Base-by-base conservation (phyloP, 805 yeast species). In the Lachancea fermentati region DNA sequence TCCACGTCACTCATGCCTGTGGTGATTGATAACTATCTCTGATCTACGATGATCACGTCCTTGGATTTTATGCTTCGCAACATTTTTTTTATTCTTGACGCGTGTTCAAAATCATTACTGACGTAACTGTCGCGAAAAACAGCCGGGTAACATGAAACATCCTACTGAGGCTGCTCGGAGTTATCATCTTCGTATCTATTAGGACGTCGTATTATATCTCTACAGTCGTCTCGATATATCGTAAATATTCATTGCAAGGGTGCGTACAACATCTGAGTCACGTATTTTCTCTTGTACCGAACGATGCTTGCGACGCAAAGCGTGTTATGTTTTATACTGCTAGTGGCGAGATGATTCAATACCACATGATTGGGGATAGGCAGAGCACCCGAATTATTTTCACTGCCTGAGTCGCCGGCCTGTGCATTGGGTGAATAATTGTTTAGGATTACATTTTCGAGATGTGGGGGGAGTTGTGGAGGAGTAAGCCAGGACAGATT, bases 361-460 rank as follows among this genome's bases (percentile, higher is more conserved):
- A 89, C 95, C 42, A 89, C 97, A 59, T 89, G 97, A 58, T 89
- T 87, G 11, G 97, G 97, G 42, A 88, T 87, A 7, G 95, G 93
- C 50, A 88, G 67, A 1, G 95, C 95, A 41, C 95, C 95, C 29
- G 85, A 76, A 51, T 83, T 85, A 60, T 88, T 91, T 54, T 84
- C 88, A 37, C 53, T 54, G 22, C 45, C 47, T 11, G 46, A 25
- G 41, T 47, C 58, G 15, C 56, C 59, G 5, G 52, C 51, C 29
- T 52, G 55, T n/a, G 53, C 42, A n/a, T 30, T 16, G 33, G 45
- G 56, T 2, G 68, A 60, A 68, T 73, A 82, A 50, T 80, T 79
- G 66, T 91, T 91, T 55, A 91, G 72, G 41, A 93, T 88, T 41
- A 93, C 97, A 54, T 84, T 83, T 59, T 93, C 98, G 45, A 93